Percentiles rank a stretch among this genome's conserved stretches.
Conservation (phyloP, 331 rosid genomes). For the Rhamnella rubrinervis region DNA sequence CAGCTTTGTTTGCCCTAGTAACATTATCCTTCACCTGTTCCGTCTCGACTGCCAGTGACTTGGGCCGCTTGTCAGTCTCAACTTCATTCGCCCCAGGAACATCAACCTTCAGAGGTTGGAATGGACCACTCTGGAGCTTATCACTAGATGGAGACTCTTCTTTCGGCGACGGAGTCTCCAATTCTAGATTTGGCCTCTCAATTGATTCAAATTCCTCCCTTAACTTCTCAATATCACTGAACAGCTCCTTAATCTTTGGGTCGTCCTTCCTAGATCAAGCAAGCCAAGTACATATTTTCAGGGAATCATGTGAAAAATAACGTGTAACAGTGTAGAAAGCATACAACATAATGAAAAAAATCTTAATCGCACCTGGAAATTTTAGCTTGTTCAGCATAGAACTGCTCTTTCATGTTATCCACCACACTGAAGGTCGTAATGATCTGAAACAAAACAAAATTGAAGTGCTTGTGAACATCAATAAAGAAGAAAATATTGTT, state of each 20-base stretch:
- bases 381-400: slow-evolving; percentile 59
- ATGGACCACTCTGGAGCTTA: slow-evolving; percentile 32
- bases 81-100: slow-evolving; percentile 31
- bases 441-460: slow-evolving; percentile 54
- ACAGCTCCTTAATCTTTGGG: slow-evolving; percentile 64
- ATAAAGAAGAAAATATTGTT: neutral
- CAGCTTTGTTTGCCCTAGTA: slow-evolving; percentile 74
- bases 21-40: slow-evolving; percentile 57
- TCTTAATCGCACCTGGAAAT: slow-evolving; percentile 54
- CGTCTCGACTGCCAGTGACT: slow-evolving; percentile 38
- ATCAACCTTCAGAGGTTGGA: slow-evolving; percentile 24
- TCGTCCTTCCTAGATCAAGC: slow-evolving; percentile 71
- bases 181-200: slow-evolving; percentile 81
- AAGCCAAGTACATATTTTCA: slow-evolving; percentile 7
- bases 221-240: slow-evolving; percentile 64
- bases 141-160: slow-evolving; percentile 45
- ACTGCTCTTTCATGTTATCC: slow-evolving; percentile 92
- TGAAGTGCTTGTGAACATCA: neutral
- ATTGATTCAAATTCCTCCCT: slow-evolving; percentile 64
- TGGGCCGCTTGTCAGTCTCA: slow-evolving; percentile 35
- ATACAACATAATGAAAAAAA: neutral
- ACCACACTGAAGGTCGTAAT: slow-evolving; percentile 94
- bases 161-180: slow-evolving; percentile 64
- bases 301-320: neutral
- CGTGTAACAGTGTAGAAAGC: neutral